These are phyloP conservation scores for Hypoxylon perforatum DNA, from an alignment of 495 filamentous ascomycete species.

Conservation along the genomic window DNA sequence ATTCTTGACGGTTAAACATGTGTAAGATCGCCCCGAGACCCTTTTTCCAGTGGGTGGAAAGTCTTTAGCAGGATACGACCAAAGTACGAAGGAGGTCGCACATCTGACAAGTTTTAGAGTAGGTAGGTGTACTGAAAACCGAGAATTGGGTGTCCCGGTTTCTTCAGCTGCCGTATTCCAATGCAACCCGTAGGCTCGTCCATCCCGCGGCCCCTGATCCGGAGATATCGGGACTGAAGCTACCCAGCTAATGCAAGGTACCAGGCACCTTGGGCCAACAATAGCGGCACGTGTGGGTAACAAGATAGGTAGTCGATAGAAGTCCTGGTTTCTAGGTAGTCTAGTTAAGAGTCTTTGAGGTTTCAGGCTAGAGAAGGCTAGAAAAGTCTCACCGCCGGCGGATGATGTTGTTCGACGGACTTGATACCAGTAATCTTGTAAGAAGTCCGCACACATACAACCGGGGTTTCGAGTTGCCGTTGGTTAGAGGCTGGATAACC, in stretches of 20 bases:
- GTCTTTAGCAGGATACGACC: conserved; percentile 6
- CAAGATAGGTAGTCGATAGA: conserved; percentile 8
- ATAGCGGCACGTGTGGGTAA: conserved; percentile 30
- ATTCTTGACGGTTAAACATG: conserved; percentile 37
- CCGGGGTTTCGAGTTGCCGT: conserved; percentile 10
- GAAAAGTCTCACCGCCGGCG: conserved; percentile 21
- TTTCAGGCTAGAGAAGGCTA: neutral
- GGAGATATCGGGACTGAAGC: conserved; percentile 41
- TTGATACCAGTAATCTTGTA: neutral
- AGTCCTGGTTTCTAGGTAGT: neutral
- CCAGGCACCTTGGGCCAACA: conserved; percentile 27
- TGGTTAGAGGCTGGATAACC: conserved; percentile 2
- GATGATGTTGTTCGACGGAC: neutral
- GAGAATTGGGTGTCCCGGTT: conserved; percentile 16
- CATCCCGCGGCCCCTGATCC: conserved; percentile 26
- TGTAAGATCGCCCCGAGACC: conserved; percentile 8
- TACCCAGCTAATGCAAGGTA: conserved; percentile 43
- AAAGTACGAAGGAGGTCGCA: conserved; percentile 9
- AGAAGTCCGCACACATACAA: conserved; percentile 6
- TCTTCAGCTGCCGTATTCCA: conserved; percentile 28
- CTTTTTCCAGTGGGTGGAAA: conserved; percentile 3
- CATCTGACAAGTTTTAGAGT: neutral
- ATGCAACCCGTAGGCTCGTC: conserved; percentile 28
- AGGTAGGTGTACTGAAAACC: conserved; percentile 14
- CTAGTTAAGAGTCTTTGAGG: too few relatives aligned